Evolutionary conservation across 2,329 filamentous ascomycete genomes (phyloP), one percentile per base, ranked within the genome.

Genomic region (Sarocladium brachiariae): DNA sequence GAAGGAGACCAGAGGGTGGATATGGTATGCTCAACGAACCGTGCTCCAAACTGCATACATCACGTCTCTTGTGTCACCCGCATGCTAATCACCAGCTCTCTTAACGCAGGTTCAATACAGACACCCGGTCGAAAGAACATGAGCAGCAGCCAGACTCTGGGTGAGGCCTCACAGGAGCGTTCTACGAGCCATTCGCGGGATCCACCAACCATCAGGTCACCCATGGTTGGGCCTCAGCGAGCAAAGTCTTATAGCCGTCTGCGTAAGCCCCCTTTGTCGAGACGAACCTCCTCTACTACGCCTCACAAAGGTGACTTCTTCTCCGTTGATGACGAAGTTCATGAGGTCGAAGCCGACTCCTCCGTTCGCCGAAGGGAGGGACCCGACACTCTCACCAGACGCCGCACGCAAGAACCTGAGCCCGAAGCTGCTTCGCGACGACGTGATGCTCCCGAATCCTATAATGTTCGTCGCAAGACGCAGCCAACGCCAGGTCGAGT

Each of bases 301-400:
- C 90, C 89, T 2, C 82, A 92, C 63, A 85, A 89, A 50, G 88
- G 91, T 25, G 87, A 87, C 55, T 77, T 92, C 53, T 97, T 95
- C 69, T 96, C 91, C 0, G 89, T 89, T 45, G 91, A 97, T 63
- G 92, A 97, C 65, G 90, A 89, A 61, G 74, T 83, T 21, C 77
- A 82, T 56, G 92, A 96, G 66, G 82, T 96, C 18, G 84, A 88
- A 61, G 80, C 81, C 54, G 87, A 90, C 60, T 70, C 77, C 54
- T 69, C 69, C 39, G 72, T 66, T 53, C 71, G 76, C 57, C 71
- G 79, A 52, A 66, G 64, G 7, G 62, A 59, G 13, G 25, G 9
- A 3, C 43, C 81, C 54, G 87, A 90, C 60, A 70, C 77, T 55
- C 69, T 69, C 41, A 71, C 66, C 53, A 71, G 76, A 57, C 71